phyloP scores from a whole-genome alignment of 2,329 filamentous ascomycete species.

The Claviceps sp. region DNA sequence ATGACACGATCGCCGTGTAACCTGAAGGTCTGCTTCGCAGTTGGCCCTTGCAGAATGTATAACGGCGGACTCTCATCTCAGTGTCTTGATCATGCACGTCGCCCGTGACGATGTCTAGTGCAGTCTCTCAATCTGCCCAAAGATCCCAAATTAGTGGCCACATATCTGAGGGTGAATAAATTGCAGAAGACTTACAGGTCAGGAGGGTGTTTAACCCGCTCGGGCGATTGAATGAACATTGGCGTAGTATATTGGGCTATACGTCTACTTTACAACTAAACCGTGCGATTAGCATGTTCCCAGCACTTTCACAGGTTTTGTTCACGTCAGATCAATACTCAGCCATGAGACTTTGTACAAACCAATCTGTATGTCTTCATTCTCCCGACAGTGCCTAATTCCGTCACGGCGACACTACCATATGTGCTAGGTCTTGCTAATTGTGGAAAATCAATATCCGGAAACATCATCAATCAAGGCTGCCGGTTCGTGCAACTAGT shows the following conservation, averaged over 20 bases:
- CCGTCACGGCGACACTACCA: slow-evolving; percentile 11
- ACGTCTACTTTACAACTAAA: background rate
- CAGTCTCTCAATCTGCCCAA: slow-evolving; percentile 7
- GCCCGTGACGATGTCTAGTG: slow-evolving; percentile 15
- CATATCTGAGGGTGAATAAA: slow-evolving; percentile 13
- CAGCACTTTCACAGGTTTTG: too few relatives aligned
- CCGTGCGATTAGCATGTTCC: too few relatives aligned
- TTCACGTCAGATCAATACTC: slow-evolving; percentile 1
- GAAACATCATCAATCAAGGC: slow-evolving; percentile 17
- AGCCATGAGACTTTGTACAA: slow-evolving; percentile 10
- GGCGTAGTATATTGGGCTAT: slow-evolving; percentile 16
- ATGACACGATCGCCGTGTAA: slow-evolving; percentile 4
- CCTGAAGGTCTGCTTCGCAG: slow-evolving; percentile 6
- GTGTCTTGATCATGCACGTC: slow-evolving; percentile 1
- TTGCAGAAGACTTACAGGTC: slow-evolving; percentile 9
- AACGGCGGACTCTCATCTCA: background rate
- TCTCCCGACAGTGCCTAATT: slow-evolving; percentile 13
- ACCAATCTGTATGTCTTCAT: slow-evolving; percentile 14
- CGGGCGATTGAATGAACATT: slow-evolving; percentile 15
- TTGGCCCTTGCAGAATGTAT: slow-evolving; percentile 6
- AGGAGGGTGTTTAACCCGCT: slow-evolving; percentile 7
- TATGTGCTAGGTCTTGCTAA: slow-evolving; percentile 1
- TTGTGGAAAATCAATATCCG: slow-evolving; percentile 16
- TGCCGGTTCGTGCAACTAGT: slow-evolving; percentile 14
- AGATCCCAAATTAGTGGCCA: slow-evolving; percentile 15